phyloP scores from a whole-genome alignment of 2,329 filamentous ascomycete species.

The Curvularia verruculosa region DNA sequence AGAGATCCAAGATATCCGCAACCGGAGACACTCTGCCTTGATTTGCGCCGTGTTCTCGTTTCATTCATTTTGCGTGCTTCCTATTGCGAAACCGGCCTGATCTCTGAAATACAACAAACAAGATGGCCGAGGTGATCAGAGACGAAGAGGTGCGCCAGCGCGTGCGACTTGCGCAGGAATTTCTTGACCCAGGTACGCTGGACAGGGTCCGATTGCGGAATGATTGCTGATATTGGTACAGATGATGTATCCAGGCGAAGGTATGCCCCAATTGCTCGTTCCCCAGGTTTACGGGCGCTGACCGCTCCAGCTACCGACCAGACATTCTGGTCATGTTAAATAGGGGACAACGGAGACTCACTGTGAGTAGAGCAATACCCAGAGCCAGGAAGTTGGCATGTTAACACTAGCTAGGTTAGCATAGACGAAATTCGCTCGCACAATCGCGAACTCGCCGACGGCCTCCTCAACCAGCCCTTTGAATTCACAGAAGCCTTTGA shows the following conservation, averaged over 20 bases:
- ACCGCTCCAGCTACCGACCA: slow-evolving; percentile 76
- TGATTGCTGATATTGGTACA: slow-evolving; percentile 43
- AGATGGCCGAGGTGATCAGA: slow-evolving; percentile 58
- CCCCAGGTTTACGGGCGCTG: slow-evolving; percentile 20
- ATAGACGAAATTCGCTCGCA: slow-evolving; percentile 92
- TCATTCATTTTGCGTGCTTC: neutral
- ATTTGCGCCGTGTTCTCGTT: neutral
- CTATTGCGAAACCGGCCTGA: neutral
- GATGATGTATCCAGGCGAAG: slow-evolving; percentile 64
- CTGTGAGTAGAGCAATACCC: slow-evolving; percentile 47
- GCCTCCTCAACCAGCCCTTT: slow-evolving; percentile 83
- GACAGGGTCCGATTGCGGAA: neutral
- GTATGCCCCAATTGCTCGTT: slow-evolving; percentile 40
- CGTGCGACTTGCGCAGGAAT: slow-evolving; percentile 86
- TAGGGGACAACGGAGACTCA: slow-evolving; percentile 63
- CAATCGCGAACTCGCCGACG: slow-evolving; percentile 79
- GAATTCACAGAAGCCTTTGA: slow-evolving; percentile 90
- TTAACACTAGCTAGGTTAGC: slow-evolving; percentile 48
- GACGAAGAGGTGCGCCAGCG: slow-evolving; percentile 86
- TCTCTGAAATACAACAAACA: slow-evolving; percentile 1
- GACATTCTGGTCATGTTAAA: slow-evolving; percentile 82
- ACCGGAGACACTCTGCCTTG: slow-evolving; percentile 3
- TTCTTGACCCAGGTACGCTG: slow-evolving; percentile 85
- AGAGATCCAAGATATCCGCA: slow-evolving; percentile 19
- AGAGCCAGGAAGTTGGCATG: neutral